These are phyloP conservation scores for Plasmodium reichenowi DNA, from an alignment of 169 alveolate genomes.

Conservation along the genomic window DNA sequence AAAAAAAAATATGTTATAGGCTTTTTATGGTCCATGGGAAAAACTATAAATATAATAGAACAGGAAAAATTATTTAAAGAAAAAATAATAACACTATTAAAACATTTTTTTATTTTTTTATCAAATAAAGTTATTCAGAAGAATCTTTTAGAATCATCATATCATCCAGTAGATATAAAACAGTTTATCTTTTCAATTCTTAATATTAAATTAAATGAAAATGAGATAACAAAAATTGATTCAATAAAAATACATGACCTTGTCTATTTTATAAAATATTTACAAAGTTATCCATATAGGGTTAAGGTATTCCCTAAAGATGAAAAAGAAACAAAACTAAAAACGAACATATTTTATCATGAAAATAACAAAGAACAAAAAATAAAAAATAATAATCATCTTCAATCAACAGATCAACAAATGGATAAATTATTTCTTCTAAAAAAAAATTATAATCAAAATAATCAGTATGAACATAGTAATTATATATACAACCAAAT, in stretches of 20 bases:
- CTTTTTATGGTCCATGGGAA: constrained; percentile 36
- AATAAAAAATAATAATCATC: background rate
- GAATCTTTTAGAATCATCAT: background rate
- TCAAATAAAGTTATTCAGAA: constrained; percentile 11
- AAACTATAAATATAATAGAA: constrained; percentile 25
- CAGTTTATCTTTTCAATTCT: constrained; percentile 44
- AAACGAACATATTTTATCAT: background rate
- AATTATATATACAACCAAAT: no score
- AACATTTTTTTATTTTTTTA: constrained; percentile 18
- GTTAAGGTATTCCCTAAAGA: background rate
- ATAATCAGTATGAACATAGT: background rate
- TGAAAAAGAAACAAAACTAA: background rate
- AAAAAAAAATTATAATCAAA: background rate
- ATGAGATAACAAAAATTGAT: background rate
- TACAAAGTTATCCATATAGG: background rate
- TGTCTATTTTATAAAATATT: background rate
- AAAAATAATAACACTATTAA: constrained; percentile 1
- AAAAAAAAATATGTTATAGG: constrained; percentile 56
- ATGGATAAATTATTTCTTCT: no score
- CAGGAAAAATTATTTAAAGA: background rate
- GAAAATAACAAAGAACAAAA: background rate
- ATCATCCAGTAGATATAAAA: constrained; percentile 5
- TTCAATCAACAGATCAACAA: no score
- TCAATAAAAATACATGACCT: background rate
- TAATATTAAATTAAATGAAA: constrained; percentile 4